Conservation (phyloP, 2,329 filamentous ascomycete species). For the Nigrospora osmanthi region DNA sequence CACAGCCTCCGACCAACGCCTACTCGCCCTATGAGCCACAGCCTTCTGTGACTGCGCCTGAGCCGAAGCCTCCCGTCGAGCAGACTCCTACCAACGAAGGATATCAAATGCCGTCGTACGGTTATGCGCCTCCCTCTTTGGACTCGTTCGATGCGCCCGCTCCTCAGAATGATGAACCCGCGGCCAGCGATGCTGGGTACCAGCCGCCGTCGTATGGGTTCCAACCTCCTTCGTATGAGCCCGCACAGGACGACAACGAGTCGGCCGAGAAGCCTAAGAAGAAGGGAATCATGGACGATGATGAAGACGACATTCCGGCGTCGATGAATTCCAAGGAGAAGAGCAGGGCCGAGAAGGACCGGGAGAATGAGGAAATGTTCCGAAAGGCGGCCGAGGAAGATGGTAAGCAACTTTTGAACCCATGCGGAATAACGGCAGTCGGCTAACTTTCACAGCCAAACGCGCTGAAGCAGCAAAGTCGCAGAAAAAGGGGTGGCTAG, state of each 20-base stretch:
- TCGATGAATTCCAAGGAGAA: slow-evolving; percentile 46
- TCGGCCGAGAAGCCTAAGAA: slow-evolving; percentile 54
- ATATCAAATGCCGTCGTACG: slow-evolving; percentile 41
- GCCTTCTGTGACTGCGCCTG: slow-evolving; percentile 8
- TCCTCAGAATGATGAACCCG: slow-evolving; percentile 17
- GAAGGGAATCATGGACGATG: slow-evolving; percentile 75
- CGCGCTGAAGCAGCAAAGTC: slow-evolving; percentile 45
- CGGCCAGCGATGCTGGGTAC: slow-evolving; percentile 36
- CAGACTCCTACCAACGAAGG: slow-evolving; percentile 10
- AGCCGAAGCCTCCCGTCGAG: slow-evolving; percentile 5
- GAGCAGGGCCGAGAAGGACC: slow-evolving; percentile 60
- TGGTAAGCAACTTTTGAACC: slow-evolving; percentile 36
- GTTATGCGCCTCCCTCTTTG: slow-evolving; percentile 41
- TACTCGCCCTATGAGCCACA: slow-evolving; percentile 19
- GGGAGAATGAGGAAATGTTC: slow-evolving; percentile 79
- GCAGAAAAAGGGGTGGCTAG: slow-evolving; percentile 67
- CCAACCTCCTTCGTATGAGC: slow-evolving; percentile 50
- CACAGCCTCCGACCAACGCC: slow-evolving; percentile 11
- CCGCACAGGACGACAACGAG: slow-evolving; percentile 39
- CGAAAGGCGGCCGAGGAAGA: slow-evolving; percentile 73
- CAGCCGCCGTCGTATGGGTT: slow-evolving; percentile 53
- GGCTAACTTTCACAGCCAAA: slow-evolving; percentile 40
- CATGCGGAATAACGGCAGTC: background rate
- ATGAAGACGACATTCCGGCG: slow-evolving; percentile 60
- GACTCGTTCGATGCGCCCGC: slow-evolving; percentile 21